Conservation (phyloP, 2,329 filamentous ascomycete species). For the Pestalotiopsis sp. region DNA sequence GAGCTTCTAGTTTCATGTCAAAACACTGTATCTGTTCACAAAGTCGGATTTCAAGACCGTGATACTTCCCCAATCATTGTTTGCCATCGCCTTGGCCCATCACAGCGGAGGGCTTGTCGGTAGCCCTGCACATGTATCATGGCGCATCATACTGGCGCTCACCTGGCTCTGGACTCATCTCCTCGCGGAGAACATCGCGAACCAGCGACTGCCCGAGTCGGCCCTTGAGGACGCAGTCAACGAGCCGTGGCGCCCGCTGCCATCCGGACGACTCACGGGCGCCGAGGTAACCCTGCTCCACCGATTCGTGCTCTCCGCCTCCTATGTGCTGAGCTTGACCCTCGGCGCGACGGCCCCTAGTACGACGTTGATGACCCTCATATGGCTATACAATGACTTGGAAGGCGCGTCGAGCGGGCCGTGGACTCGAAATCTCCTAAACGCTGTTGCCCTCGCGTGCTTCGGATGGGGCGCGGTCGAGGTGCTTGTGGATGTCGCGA, state of each 20-base stretch:
- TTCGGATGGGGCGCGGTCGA: neutral
- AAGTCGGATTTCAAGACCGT: constrained; percentile 36
- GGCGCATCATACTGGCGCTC: neutral
- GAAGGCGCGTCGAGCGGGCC: neutral
- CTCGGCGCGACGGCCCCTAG: neutral
- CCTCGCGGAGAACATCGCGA: constrained; percentile 28
- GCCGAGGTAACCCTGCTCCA: neutral
- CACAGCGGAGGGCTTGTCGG: neutral
- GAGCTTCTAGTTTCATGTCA: constrained; percentile 16
- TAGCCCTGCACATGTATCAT: neutral
- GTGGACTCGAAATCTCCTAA: neutral
- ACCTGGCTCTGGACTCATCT: constrained; percentile 30
- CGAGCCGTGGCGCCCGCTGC: constrained; percentile 31
- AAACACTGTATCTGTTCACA: constrained; percentile 31
- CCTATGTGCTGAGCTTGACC: neutral
- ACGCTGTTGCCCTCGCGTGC: neutral
- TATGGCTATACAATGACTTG: neutral
- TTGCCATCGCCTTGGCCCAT: constrained; percentile 18
- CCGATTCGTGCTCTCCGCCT: neutral
- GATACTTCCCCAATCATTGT: constrained; percentile 31
- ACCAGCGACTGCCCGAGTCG: constrained; percentile 26
- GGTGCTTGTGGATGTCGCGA: neutral
- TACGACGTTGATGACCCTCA: neutral
- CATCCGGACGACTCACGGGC: neutral
- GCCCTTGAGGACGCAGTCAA: constrained; percentile 31